phyloP scores from a whole-genome alignment of 2,329 filamentous ascomycete species.

The Sporothrix variecibatus region DNA sequence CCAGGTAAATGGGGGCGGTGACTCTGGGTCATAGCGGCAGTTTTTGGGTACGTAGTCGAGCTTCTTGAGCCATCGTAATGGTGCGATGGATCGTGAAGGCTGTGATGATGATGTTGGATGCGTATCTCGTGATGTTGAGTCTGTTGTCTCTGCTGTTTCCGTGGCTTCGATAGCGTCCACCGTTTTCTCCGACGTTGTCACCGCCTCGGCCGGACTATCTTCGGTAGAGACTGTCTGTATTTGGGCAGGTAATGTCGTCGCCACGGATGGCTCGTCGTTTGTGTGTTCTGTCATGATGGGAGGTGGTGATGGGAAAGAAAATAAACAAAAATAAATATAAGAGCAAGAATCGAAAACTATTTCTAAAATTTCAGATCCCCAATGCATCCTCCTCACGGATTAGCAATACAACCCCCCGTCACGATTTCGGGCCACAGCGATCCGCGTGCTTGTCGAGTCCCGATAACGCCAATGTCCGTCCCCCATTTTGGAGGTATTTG shows the following conservation, averaged over 20 bases:
- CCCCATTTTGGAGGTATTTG: neutral
- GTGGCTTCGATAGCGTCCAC: neutral
- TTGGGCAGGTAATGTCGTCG: neutral
- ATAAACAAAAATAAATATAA: neutral
- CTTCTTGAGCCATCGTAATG: neutral
- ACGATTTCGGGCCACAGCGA: neutral
- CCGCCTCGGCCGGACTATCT: neutral
- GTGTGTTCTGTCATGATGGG: neutral
- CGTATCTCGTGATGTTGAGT: neutral
- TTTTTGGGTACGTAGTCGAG: conserved; percentile 3
- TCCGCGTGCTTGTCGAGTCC: neutral
- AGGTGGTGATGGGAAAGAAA: neutral
- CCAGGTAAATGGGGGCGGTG: conserved; percentile 23
- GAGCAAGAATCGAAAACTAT: too few species aligned
- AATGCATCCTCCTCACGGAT: neutral
- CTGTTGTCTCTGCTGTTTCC: neutral
- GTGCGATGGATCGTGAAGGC: neutral
- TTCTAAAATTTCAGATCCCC: neutral
- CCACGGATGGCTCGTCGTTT: conserved; percentile 1
- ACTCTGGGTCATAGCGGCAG: conserved; percentile 23
- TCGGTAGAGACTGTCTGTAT: neutral
- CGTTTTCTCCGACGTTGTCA: neutral
- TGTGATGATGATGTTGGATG: neutral
- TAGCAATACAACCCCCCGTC: neutral
- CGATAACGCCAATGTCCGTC: neutral